Evolutionary conservation across 257 asterid species (phyloP).

Genomic region (Lycium ferocissimum): DNA sequence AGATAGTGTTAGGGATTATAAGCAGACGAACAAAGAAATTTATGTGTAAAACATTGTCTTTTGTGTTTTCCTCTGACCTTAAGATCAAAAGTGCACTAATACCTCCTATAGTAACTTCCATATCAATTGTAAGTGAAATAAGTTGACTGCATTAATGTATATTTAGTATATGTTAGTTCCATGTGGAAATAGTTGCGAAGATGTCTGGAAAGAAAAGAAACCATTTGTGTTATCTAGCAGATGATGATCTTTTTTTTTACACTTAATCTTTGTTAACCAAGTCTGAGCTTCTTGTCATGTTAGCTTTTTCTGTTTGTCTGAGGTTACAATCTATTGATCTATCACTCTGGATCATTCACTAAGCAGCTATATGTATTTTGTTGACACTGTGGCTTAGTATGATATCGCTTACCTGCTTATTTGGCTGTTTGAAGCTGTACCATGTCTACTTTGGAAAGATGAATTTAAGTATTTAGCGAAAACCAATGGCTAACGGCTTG

Average conservation of each 20-base stretch:
- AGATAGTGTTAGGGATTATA: neutral
- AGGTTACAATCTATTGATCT: conserved; percentile 1
- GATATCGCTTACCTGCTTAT: neutral
- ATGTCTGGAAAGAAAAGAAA: neutral
- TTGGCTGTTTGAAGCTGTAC: neutral
- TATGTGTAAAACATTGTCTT: neutral
- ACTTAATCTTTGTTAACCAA: neutral
- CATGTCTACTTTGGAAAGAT: neutral
- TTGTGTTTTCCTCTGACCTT: neutral
- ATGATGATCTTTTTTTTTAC: neutral
- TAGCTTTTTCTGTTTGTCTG: neutral
- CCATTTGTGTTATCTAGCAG: neutral
- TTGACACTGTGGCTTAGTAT: neutral
- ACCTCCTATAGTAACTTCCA: neutral
- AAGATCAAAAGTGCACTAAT: neutral
- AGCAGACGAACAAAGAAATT: neutral
- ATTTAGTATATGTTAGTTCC: neutral
- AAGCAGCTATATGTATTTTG: neutral
- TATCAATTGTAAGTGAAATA: neutral
- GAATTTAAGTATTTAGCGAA: neutral
- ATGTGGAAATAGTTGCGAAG: neutral
- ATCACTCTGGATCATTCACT: neutral
- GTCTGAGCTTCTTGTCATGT: neutral
- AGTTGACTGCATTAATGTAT: neutral
- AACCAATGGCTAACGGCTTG: neutral